Evolutionary conservation across 2,329 filamentous ascomycete species (phyloP).

Genomic region (Cadophora sp.): DNA sequence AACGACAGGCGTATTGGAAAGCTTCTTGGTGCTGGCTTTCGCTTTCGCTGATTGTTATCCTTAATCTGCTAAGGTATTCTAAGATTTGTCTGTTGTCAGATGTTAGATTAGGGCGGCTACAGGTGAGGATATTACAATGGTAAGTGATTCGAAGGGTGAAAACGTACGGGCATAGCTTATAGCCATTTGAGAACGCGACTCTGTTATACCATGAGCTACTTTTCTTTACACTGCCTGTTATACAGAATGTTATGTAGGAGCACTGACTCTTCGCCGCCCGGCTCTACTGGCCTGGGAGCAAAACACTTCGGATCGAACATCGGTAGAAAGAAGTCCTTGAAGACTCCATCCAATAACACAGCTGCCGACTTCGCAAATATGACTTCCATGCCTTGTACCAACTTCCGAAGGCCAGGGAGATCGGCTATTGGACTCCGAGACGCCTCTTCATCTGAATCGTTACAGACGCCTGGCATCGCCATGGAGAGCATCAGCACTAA

Average conservation of each 20-base stretch:
- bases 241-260: background rate
- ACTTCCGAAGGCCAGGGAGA: background rate
- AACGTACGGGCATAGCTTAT: slow-evolving; percentile 8
- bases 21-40: background rate
- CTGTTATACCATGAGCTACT: background rate
- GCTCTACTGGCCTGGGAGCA: background rate
- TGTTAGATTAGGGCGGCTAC: background rate
- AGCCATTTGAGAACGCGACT: background rate
- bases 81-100: background rate
- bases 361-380: background rate
- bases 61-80: background rate
- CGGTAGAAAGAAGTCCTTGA: slow-evolving; percentile 17
- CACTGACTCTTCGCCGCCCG: background rate
- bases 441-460: background rate
- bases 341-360: slow-evolving; percentile 11
- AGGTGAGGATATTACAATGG: background rate
- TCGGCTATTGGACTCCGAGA: slow-evolving; percentile 14
- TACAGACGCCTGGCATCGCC: slow-evolving; percentile 4
- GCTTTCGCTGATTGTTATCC: background rate
- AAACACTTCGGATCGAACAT: background rate
- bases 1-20: background rate
- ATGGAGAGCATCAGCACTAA: slow-evolving; percentile 12
- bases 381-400: slow-evolving; percentile 11
- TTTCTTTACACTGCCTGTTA: background rate
- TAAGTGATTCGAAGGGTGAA: background rate